A percentile compares a stretch with the other conserved stretches of the same genome.
Evolutionary conservation across 441 rosid species (phyloP).

Genomic region (Pelargonium cotyledonis): DNA sequence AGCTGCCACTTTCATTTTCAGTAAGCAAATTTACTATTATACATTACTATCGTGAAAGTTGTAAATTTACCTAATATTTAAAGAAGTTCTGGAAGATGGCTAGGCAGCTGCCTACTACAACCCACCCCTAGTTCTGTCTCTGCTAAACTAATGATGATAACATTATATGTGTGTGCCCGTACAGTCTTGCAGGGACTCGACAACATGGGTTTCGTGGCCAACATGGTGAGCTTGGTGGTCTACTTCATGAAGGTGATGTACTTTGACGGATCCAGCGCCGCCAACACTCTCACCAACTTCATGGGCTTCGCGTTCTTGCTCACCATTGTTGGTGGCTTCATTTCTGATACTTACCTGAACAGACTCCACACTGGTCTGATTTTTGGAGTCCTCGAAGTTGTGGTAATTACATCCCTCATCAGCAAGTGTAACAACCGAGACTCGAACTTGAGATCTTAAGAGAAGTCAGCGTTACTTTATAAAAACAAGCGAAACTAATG

Average conservation of each 20-base stretch:
- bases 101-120: not conserved
- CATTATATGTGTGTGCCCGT: no score
- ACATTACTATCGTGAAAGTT: not conserved
- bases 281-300: conserved; percentile 50
- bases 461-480: no score
- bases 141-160: no score
- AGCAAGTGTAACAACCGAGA: no score
- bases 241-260: conserved; percentile 36
- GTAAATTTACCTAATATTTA: not conserved
- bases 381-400: conserved; percentile 40
- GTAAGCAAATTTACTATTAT: conserved; percentile 19
- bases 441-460: no score
- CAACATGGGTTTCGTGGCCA: conserved; percentile 56
- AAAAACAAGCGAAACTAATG: no score
- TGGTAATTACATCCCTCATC: no score
- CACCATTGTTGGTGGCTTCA: conserved; percentile 45
- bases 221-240: conserved; percentile 38
- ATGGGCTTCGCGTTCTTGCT: conserved; percentile 50
- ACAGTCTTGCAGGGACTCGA: conserved; percentile 35
- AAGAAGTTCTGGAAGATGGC: not conserved
- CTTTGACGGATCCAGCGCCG: conserved; percentile 25
- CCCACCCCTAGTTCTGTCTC: not conserved
- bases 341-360: conserved; percentile 42
- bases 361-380: conserved; percentile 31
- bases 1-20: conserved; percentile 37